Evolutionary conservation across 2,329 filamentous ascomycete genomes (phyloP).

Genomic region (Penicillium expansum): DNA sequence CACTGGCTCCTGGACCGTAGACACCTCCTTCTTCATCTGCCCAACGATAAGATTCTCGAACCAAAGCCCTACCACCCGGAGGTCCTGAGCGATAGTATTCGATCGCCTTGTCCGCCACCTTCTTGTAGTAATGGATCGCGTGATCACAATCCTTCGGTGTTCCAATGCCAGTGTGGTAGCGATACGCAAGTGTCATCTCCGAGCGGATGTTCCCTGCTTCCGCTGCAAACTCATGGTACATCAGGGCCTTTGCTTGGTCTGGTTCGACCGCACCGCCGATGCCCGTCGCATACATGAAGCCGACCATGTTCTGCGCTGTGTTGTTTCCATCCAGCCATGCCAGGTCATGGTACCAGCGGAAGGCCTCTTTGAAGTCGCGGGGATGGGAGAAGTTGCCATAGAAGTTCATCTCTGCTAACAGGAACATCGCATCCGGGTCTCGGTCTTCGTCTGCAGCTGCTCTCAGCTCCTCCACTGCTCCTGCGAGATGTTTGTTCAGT

Average conservation of each 20-base stretch:
- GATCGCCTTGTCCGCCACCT: slow-evolving; percentile 89
- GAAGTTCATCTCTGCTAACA: slow-evolving; percentile 93
- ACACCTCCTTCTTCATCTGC: slow-evolving; percentile 89
- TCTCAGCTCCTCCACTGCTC: slow-evolving; percentile 59
- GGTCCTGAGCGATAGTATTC: slow-evolving; percentile 84
- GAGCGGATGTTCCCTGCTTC: slow-evolving; percentile 77
- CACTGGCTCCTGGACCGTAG: slow-evolving; percentile 93
- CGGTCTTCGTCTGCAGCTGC: slow-evolving; percentile 55
- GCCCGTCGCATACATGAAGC: slow-evolving; percentile 92
- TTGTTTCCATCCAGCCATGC: slow-evolving; percentile 77
- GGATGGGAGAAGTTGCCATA: slow-evolving; percentile 91
- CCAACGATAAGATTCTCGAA: slow-evolving; percentile 76
- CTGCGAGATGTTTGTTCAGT: slow-evolving; percentile 46
- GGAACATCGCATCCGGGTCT: slow-evolving; percentile 76
- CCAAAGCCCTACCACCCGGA: slow-evolving; percentile 77
- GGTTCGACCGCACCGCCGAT: slow-evolving; percentile 75
- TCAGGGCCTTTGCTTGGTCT: slow-evolving; percentile 85
- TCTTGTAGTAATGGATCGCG: slow-evolving; percentile 85
- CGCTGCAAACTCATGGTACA: slow-evolving; percentile 94
- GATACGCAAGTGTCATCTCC: slow-evolving; percentile 89
- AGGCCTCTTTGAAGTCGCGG: slow-evolving; percentile 74
- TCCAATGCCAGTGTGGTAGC: slow-evolving; percentile 80
- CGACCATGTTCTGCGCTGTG: slow-evolving; percentile 93
- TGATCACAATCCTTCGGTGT: slow-evolving; percentile 81
- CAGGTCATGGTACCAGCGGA: slow-evolving; percentile 75